phyloP scores from a whole-genome alignment of 805 yeast genomes.

The Wickerhamiella alocasiicola region DNA sequence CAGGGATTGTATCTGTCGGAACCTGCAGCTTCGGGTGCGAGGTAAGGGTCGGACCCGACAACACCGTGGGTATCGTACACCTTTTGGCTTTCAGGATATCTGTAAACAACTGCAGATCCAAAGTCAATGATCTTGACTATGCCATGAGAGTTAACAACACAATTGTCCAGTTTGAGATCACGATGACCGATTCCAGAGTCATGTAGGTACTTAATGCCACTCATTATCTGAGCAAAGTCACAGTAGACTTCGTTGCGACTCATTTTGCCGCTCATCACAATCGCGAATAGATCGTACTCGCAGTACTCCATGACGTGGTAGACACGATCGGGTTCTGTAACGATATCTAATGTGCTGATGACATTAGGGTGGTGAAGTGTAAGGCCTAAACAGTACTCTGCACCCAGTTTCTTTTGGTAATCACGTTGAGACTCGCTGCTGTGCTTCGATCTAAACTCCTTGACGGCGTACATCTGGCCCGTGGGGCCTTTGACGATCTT shows the following conservation, averaged over 20 bases:
- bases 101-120: slow-evolving; percentile 85
- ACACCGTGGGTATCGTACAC: slow-evolving; percentile 70
- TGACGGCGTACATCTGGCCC: slow-evolving; percentile 70
- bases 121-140: slow-evolving; percentile 85
- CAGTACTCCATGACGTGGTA: slow-evolving; percentile 92
- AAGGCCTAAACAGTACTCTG: slow-evolving; percentile 89
- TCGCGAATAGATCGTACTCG: slow-evolving; percentile 84
- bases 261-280: slow-evolving; percentile 91
- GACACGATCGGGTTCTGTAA: slow-evolving; percentile 75
- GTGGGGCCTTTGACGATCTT: slow-evolving; percentile 53
- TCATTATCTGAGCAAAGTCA: slow-evolving; percentile 76
- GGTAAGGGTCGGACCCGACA: slow-evolving; percentile 78
- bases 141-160: slow-evolving; percentile 73
- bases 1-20: slow-evolving; percentile 77
- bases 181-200: slow-evolving; percentile 75
- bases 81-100: slow-evolving; percentile 67
- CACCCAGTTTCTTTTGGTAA: slow-evolving; percentile 82
- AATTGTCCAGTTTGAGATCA: slow-evolving; percentile 83
- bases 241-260: slow-evolving; percentile 64
- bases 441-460: slow-evolving; percentile 73
- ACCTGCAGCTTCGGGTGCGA: slow-evolving; percentile 86
- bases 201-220: slow-evolving; percentile 73
- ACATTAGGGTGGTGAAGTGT: slow-evolving; percentile 82
- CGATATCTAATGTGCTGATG: slow-evolving; percentile 81
- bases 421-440: slow-evolving; percentile 67